Evolutionary conservation across 2,329 filamentous ascomycete genomes (phyloP).

Genomic region (Fusarium transvaalense): DNA sequence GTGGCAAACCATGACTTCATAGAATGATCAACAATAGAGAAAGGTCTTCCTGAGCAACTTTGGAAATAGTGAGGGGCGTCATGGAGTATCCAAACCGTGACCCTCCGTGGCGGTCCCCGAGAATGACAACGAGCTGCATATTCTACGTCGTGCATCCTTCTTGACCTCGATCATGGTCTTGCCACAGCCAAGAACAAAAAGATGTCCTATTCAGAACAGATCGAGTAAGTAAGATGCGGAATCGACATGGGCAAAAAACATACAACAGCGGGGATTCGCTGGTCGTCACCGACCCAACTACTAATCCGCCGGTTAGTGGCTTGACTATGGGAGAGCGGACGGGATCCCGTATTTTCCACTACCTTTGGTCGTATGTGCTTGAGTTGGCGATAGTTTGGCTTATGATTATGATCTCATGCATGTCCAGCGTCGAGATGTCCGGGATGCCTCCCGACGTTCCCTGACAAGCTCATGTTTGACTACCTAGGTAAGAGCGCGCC

Average conservation of each 20-base stretch:
- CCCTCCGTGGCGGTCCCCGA: neutral
- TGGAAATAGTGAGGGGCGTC: neutral
- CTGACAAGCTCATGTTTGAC: slow-evolving; percentile 3
- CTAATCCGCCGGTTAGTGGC: slow-evolving; percentile 38
- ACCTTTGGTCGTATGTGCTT: slow-evolving; percentile 40
- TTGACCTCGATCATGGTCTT: neutral
- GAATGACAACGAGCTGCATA: slow-evolving; percentile 6
- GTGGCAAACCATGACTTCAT: slow-evolving; percentile 28
- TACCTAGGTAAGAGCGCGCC: neutral
- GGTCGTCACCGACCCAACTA: slow-evolving; percentile 42
- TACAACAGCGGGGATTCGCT: slow-evolving; percentile 44
- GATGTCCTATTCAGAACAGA: neutral
- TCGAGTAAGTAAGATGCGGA: neutral
- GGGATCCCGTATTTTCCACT: slow-evolving; percentile 43
- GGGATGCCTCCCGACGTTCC: slow-evolving; percentile 25
- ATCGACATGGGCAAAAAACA: slow-evolving; percentile 21
- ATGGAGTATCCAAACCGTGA: neutral
- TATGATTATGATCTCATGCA: slow-evolving; percentile 3
- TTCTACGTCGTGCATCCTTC: neutral
- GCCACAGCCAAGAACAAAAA: neutral
- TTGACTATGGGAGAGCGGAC: slow-evolving; percentile 41
- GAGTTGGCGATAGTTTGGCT: neutral
- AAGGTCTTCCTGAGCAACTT: neutral
- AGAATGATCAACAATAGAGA: slow-evolving; percentile 26
- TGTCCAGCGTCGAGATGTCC: neutral